phyloP scores from a whole-genome alignment of 768 basidiomycete species.

The Asterophora parasitica region DNA sequence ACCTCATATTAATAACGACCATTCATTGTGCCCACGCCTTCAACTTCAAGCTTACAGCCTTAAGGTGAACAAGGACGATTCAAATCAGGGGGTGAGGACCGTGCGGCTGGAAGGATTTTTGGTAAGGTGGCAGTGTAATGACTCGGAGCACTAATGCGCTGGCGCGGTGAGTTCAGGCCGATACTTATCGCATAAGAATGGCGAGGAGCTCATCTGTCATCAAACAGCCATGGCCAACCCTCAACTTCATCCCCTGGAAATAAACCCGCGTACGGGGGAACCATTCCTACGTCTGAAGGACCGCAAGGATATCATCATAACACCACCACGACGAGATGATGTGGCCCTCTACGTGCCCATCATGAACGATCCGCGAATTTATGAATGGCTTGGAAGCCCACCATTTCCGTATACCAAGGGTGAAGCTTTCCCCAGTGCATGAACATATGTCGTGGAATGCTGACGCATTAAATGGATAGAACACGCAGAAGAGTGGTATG shows the following conservation, averaged over 20 bases:
- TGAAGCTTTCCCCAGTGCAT: conserved; percentile 10
- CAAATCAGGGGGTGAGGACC: no score
- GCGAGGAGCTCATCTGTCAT: background rate
- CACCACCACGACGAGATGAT: conserved; percentile 43
- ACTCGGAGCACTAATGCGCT: no score
- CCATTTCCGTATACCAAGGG: conserved; percentile 50
- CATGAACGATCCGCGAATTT: conserved; percentile 49
- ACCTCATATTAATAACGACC: no score
- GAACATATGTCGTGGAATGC: background rate
- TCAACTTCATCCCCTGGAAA: conserved; percentile 29
- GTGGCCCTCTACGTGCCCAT: conserved; percentile 23
- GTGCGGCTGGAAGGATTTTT: no score
- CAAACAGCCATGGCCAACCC: conserved; percentile 18
- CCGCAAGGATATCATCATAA: conserved; percentile 54
- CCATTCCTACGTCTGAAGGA: conserved; percentile 46
- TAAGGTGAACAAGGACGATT: no score
- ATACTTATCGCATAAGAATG: background rate
- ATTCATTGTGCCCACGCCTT: no score
- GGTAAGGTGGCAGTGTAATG: no score
- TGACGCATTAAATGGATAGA: conserved; percentile 22
- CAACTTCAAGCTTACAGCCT: no score
- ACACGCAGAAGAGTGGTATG: conserved; percentile 28
- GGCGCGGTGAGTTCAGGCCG: background rate
- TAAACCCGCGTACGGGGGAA: conserved; percentile 31
- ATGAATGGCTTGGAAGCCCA: conserved; percentile 39